Evolutionary conservation across 179 eudicot species (phyloP), one percentile per base, ranked within the genome.

Genomic region (Vitellaria paradoxa): DNA sequence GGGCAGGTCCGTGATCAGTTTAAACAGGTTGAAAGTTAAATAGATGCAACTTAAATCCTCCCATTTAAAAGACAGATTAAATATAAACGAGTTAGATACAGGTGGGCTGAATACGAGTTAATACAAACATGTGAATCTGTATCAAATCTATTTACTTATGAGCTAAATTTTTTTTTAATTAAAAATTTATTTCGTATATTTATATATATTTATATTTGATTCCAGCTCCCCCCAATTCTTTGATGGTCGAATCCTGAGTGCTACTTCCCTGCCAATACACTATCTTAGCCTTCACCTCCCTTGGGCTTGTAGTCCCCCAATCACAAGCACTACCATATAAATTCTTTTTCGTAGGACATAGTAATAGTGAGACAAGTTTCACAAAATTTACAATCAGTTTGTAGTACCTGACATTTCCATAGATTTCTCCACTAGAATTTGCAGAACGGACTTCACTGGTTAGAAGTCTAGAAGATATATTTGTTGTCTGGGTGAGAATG

Each of bases 281-380:
- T 53, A 94, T 87, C 74, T 81, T 88, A 17, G 93, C 96, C 80
- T 83, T 86, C 75, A 90, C 93, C 78, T 82, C 85, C 1, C 40
- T 78, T 62, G 30, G 64, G 53, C 78, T 57, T 45, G 92, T 49
- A 0, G 85, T 76, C 20, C 81, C 97, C 10, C 18, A 9, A 18
- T 85, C 89, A 47, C 98, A 93, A 20, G 79, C 78, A 82, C 97
- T 93, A 50, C 62, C 62, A 6, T 18, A 57, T 57, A 57, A 57
- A 8, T 17, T 57, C 21, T 8, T 57, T 8, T 1, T 57, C 14
- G 55, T 12, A 50, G 1, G 9, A 8, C 13, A 9, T 50, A 2
- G 10, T 8, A 1, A 50, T 50, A 50, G 5, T 8, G 13, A 50
- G 13, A 50, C 9, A 7, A 50, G 55, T 12, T 50, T 12, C 13